phyloP scores from a whole-genome alignment of 2,329 filamentous ascomycete species.

The Sporothrix dimorphospora region DNA sequence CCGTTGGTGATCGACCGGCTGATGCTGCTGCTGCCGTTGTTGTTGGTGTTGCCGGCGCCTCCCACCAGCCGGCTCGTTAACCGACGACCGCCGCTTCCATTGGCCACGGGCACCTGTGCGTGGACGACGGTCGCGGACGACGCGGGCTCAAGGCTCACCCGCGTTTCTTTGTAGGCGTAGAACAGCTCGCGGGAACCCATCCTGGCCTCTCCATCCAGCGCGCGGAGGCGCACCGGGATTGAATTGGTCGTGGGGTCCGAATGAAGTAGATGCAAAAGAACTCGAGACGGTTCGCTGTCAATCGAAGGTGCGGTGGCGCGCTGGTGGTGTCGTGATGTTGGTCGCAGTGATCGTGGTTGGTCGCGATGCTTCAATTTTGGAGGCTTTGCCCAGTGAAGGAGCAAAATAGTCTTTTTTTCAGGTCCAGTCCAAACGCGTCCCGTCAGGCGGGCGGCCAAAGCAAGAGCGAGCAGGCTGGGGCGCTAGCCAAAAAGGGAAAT shows the following conservation, averaged over 20 bases:
- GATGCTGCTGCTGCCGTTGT: constrained; percentile 45
- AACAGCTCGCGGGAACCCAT: constrained; percentile 67
- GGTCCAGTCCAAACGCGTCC: constrained; percentile 31
- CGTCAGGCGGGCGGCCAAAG: constrained; percentile 20
- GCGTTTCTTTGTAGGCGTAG: constrained; percentile 83
- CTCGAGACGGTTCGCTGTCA: not conserved
- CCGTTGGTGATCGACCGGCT: not conserved
- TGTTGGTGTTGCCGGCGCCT: constrained; percentile 38
- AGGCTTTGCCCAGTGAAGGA: constrained; percentile 6
- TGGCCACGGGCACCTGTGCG: constrained; percentile 65
- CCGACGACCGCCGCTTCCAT: constrained; percentile 35
- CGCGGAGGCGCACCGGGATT: constrained; percentile 15
- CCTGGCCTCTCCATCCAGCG: constrained; percentile 62
- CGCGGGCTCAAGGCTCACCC: constrained; percentile 77
- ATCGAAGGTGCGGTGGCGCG: not conserved
- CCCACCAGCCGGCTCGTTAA: constrained; percentile 27
- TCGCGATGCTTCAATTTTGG: constrained; percentile 21
- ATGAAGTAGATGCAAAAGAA: not conserved
- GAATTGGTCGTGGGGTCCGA: not conserved
- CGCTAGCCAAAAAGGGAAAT: constrained; percentile 29
- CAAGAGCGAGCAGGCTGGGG: not conserved
- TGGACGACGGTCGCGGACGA: constrained; percentile 70
- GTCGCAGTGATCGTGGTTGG: not conserved
- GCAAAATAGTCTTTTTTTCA: constrained; percentile 24
- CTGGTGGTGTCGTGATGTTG: not conserved